Evolutionary conservation across 2,329 filamentous ascomycete genomes (phyloP), one percentile per base, ranked within the genome.

Genomic region (Cephalotrichum gorgonifer): DNA sequence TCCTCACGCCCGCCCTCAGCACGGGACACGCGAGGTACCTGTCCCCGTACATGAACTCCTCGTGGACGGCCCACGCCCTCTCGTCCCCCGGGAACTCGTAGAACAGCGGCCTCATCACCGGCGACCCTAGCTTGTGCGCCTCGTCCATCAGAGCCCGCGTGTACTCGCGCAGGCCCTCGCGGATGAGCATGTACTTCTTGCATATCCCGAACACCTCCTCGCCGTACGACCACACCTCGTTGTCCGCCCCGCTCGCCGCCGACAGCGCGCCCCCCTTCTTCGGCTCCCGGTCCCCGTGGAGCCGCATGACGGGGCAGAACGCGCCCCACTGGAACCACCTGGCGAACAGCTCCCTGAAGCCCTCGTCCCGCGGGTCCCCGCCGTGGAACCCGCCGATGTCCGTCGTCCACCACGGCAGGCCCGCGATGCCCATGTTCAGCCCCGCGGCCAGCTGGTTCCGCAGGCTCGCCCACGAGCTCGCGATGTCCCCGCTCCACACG

Each of bases 351-450:
- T 85, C 81, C 7, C 78, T 68, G 61, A 85, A 85, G 0, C 55
- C 65, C 2, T 66, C 62, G 43, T 81, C 72, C 1, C 66, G 60
- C 0, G 79, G 77, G 52, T 81, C 70, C 0, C 81, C 81, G 6
- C 81, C 81, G 56, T 85, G 81, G 57, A 86, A 85, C 1, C 82
- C 82, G 2, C 82, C 81, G 47, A 85, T 85, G 55, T 85, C 81
- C 1, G 81, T 85, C 0, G 81, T 85, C 78, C 79, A 85, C 80
- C 80, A 84, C 0, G 79, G 73, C 8, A 85, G 69, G 0, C 81
- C 81, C 0, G 78, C 69, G 4, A 85, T 63, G 0, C 79, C 81
- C 75, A 83, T 83, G 57, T 82, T 81, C 20, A 85, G 64, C 0
- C 81, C 81, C 0, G 81, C 81, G 0, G 77, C 70, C 2, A 85